Conservation (phyloP, 2,329 filamentous ascomycete genomes). For the Arthrocladium fulminans region DNA sequence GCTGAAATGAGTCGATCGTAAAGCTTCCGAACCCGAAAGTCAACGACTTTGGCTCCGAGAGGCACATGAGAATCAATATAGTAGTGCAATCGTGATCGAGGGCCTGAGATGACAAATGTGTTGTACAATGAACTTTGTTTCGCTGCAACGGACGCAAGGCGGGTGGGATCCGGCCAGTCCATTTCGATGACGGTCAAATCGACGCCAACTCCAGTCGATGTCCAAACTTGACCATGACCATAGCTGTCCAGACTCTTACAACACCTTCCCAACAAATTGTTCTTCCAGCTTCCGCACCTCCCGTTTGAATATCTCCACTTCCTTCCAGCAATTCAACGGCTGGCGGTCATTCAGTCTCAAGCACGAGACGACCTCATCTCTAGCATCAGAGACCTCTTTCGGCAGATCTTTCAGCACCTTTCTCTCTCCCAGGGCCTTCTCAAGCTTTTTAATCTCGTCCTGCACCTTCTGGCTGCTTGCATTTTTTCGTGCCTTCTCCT, state of each 20-base stretch:
- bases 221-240: too few relatives aligned
- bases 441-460: slow-evolving; percentile 49
- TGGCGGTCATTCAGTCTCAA: slow-evolving; percentile 74
- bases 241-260: slow-evolving; percentile 28
- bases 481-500: slow-evolving; percentile 15
- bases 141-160: too few relatives aligned
- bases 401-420: slow-evolving; percentile 58
- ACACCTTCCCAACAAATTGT: slow-evolving; percentile 76
- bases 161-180: too few relatives aligned
- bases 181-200: too few relatives aligned
- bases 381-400: slow-evolving; percentile 62
- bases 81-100: too few relatives aligned
- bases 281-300: slow-evolving; percentile 82
- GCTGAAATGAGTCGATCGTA: too few relatives aligned
- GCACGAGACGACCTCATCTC: slow-evolving; percentile 68
- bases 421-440: slow-evolving; percentile 44
- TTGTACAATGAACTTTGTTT: too few relatives aligned
- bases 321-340: slow-evolving; percentile 87
- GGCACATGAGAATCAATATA: too few relatives aligned
- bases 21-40: too few relatives aligned
- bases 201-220: too few relatives aligned
- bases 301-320: slow-evolving; percentile 82
- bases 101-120: too few relatives aligned
- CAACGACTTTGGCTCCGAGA: too few relatives aligned
- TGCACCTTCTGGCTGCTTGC: slow-evolving; percentile 38